Evolutionary conservation across 2,329 filamentous ascomycete species (phyloP).

Genomic region (Zymoseptoria passerinii): DNA sequence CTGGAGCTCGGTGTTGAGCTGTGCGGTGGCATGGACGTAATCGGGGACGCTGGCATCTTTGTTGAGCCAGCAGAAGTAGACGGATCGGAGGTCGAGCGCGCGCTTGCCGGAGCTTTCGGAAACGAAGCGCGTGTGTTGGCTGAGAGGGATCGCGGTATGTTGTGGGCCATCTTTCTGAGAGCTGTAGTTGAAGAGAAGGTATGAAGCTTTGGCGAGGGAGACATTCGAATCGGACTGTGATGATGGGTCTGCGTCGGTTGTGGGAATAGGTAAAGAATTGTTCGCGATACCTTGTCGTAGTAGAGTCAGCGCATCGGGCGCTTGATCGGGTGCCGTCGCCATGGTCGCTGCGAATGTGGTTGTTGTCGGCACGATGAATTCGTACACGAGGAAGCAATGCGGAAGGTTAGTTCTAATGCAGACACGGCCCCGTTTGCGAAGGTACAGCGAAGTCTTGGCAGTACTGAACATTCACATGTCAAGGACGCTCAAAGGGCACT

Average conservation of each 20-base stretch:
- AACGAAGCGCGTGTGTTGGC: conserved; percentile 69
- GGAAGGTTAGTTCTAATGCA: neutral
- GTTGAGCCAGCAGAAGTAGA: conserved; percentile 94
- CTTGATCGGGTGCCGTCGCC: conserved; percentile 43
- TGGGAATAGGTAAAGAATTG: conserved; percentile 61
- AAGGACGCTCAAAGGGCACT: no score
- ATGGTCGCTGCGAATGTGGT: neutral
- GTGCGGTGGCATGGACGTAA: conserved; percentile 76
- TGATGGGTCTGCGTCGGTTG: conserved; percentile 58
- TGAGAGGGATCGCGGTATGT: conserved; percentile 42
- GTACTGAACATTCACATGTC: neutral
- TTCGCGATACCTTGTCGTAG: conserved; percentile 75
- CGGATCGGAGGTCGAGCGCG: conserved; percentile 66
- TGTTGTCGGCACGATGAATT: neutral
- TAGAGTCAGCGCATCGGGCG: conserved; percentile 62
- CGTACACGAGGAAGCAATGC: neutral
- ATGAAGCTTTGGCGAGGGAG: conserved; percentile 65
- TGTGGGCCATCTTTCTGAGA: conserved; percentile 41
- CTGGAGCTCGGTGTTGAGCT: conserved; percentile 67
- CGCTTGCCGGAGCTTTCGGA: conserved; percentile 46
- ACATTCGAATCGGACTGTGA: conserved; percentile 51
- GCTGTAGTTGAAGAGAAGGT: conserved; percentile 40
- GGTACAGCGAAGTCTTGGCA: neutral
- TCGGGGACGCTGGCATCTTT: conserved; percentile 83
- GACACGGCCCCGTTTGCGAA: neutral